A percentile compares a stretch with the other conserved stretches of the same genome.
These are phyloP conservation scores for Verticillium zaregamsianum DNA, from an alignment of 2,329 filamentous ascomycete species.

Conservation along the genomic window DNA sequence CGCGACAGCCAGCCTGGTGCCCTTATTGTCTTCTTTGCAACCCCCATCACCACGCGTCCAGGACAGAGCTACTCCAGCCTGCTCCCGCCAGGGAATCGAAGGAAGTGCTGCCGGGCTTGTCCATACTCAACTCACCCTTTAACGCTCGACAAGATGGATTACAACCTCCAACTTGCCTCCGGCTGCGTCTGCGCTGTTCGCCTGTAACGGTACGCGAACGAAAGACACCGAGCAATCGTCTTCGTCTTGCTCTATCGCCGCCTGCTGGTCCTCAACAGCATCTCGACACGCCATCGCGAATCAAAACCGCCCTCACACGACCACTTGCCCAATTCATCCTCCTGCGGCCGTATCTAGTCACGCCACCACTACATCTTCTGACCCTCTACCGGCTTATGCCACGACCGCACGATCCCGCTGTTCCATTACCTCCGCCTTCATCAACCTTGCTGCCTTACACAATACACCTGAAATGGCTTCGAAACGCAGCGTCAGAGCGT, in stretches of 20 bases:
- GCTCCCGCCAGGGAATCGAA: neutral
- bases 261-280: neutral
- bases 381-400: neutral
- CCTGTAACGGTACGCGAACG: constrained; percentile 10
- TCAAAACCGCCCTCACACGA: constrained; percentile 8
- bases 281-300: neutral
- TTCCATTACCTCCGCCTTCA: neutral
- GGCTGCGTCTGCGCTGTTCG: constrained; percentile 10
- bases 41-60: neutral
- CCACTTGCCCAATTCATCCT: constrained; percentile 8
- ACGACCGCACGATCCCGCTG: neutral
- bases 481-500: constrained; percentile 12
- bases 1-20: neutral
- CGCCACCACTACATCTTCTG: neutral
- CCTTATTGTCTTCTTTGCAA: neutral
- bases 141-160: constrained; percentile 13
- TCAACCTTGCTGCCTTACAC: neutral
- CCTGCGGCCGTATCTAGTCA: neutral
- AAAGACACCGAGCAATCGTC: neutral
- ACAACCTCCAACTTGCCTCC: constrained; percentile 14
- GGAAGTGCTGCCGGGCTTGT: neutral
- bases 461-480: constrained; percentile 7
- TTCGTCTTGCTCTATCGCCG: neutral
- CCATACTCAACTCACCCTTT: neutral
- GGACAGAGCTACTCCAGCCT: neutral